phyloP scores from a whole-genome alignment of 2,329 filamentous ascomycete species.

The Coniochaeta ligniaria region DNA sequence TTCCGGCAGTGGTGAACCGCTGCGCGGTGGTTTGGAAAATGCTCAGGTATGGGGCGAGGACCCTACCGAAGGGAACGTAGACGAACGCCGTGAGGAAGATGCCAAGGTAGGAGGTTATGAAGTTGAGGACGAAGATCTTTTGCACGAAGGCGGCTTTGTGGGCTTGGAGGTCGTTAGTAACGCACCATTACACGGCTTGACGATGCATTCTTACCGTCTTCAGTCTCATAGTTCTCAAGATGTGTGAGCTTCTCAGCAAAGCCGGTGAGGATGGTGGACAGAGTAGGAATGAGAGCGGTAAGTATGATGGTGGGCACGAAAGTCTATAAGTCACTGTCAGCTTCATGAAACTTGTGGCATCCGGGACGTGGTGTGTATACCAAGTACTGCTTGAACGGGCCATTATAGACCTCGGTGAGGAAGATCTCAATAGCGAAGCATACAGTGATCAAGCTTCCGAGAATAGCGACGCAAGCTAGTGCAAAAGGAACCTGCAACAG shows the following conservation, averaged over 20 bases:
- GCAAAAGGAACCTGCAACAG: constrained; percentile 81
- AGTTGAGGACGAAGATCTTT: constrained; percentile 94
- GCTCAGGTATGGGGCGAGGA: constrained; percentile 80
- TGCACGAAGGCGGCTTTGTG: constrained; percentile 79
- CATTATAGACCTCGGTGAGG: constrained; percentile 87
- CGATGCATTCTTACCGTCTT: constrained; percentile 47
- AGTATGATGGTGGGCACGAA: constrained; percentile 86
- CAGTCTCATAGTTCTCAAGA: constrained; percentile 87
- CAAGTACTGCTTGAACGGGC: constrained; percentile 77
- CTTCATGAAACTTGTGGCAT: too few relatives aligned
- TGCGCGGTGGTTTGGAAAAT: constrained; percentile 70
- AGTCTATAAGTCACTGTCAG: constrained; percentile 38
- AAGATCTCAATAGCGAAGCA: constrained; percentile 95
- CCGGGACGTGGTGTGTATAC: constrained; percentile 38
- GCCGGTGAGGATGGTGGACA: constrained; percentile 66
- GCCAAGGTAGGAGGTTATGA: constrained; percentile 90
- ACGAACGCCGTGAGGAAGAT: constrained; percentile 91
- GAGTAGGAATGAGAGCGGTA: constrained; percentile 71
- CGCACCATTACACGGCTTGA: not conserved
- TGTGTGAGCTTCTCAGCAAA: constrained; percentile 73
- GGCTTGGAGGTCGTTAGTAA: constrained; percentile 32
- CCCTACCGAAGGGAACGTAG: constrained; percentile 83
- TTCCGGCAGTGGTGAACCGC: constrained; percentile 68
- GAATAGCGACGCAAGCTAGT: constrained; percentile 58
- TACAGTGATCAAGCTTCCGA: constrained; percentile 75